Conservation (phyloP, 257 asterid genomes). For the Lavandula angustifolia region DNA sequence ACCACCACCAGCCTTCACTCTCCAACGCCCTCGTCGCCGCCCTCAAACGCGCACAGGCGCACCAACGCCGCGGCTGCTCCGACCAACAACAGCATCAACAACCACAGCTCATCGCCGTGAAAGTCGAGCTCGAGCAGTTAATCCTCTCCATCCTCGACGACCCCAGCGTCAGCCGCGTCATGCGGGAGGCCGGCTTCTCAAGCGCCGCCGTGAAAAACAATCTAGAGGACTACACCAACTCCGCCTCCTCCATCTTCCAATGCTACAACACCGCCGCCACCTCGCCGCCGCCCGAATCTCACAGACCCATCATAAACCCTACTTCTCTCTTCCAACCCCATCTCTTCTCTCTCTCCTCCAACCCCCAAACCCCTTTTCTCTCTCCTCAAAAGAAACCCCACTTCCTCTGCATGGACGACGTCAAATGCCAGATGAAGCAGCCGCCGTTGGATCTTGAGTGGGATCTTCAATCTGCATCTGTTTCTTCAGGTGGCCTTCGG, state of each 20-base stretch:
- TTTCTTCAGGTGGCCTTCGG: constrained; percentile 69
- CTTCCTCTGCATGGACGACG: constrained; percentile 10
- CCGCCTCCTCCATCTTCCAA: constrained; percentile 69
- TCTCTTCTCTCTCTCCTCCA: neutral
- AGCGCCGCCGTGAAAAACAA: constrained; percentile 57
- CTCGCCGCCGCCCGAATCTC: constrained; percentile 49
- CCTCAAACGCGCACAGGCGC: constrained; percentile 77
- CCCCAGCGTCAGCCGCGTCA: constrained; percentile 82
- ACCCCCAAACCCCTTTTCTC: constrained; percentile 35
- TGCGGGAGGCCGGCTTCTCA: constrained; percentile 89
- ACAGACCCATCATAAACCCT: constrained; percentile 21
- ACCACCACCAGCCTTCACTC: constrained; percentile 70
- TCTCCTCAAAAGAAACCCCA: constrained; percentile 36
- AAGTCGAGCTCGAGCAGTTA: constrained; percentile 78
- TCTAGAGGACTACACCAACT: constrained; percentile 45
- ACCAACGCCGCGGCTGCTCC: constrained; percentile 67
- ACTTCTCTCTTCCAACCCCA: constrained; percentile 34
- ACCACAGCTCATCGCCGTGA: constrained; percentile 49
- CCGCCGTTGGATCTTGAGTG: constrained; percentile 71
- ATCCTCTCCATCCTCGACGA: constrained; percentile 76
- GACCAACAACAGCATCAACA: constrained; percentile 68
- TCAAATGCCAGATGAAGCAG: constrained; percentile 62
- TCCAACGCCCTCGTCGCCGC: constrained; percentile 86
- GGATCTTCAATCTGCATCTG: constrained; percentile 64
- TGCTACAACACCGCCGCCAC: constrained; percentile 51